These are phyloP conservation scores for Globisporangium spinosum DNA, from an alignment of 352 stramenopile genomes.

Conservation along the genomic window DNA sequence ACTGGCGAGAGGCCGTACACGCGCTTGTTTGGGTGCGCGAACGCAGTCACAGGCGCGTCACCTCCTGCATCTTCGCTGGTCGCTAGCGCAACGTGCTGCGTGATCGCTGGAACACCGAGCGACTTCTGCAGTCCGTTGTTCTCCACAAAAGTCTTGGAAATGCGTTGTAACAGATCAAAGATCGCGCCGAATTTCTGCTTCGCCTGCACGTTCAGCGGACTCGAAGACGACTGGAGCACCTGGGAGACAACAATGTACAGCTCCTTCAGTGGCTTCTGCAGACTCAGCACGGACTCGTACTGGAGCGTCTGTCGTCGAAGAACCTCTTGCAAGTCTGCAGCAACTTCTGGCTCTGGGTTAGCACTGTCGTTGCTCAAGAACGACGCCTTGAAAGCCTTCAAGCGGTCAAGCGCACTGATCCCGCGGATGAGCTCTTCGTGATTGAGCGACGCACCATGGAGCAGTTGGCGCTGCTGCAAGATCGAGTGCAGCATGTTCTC, in stretches of 20 bases:
- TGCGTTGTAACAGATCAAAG: conserved; percentile 29
- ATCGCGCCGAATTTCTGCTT: conserved; percentile 24
- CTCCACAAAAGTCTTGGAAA: conserved; percentile 27
- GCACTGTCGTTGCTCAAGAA: conserved; percentile 6
- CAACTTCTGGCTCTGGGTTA: background rate
- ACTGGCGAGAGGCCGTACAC: conserved; percentile 64
- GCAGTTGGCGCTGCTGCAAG: conserved; percentile 83
- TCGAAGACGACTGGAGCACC: conserved; percentile 34
- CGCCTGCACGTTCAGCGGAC: conserved; percentile 6
- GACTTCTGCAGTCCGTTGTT: conserved; percentile 27
- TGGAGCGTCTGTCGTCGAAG: conserved; percentile 3
- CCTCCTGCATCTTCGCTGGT: conserved; percentile 38
- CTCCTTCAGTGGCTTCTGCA: conserved; percentile 57
- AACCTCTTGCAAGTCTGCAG: conserved; percentile 1
- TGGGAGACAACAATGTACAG: conserved; percentile 60
- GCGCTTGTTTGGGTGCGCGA: conserved; percentile 51
- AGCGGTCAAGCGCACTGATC: conserved; percentile 44
- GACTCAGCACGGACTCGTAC: conserved; percentile 20
- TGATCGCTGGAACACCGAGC: conserved; percentile 57
- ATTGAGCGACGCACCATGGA: conserved; percentile 62
- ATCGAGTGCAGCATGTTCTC: conserved; percentile 89
- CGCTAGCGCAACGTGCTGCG: conserved; percentile 39
- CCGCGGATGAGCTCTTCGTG: conserved; percentile 66
- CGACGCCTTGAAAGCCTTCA: conserved; percentile 39
- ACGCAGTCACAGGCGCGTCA: conserved; percentile 46